Evolutionary conservation across 2,329 filamentous ascomycete genomes (phyloP), one percentile per base, ranked within the genome.

Genomic region (Colletotrichum eleusines): DNA sequence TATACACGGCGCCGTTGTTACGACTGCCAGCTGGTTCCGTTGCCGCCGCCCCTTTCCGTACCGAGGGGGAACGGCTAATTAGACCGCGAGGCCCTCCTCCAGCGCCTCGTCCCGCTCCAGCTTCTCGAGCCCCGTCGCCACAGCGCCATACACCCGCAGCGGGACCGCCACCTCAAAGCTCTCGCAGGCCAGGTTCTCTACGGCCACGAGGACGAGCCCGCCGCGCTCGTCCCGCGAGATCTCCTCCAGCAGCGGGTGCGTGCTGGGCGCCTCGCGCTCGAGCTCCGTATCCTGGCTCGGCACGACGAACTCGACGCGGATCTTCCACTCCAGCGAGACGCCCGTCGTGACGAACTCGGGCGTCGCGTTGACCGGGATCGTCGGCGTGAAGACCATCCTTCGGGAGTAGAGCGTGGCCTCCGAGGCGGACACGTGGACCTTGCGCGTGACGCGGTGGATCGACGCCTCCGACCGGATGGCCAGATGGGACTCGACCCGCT

Each of bases 301-400:
- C 7, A 95, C 95, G 33, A 97, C 94, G 81, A 99, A 99, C 81
- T 98, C 95, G 69, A 99, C 90, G 1, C 94, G 86, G 42, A 99
- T 84, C 79, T 92, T 93, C 96, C 96, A 99, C 74, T 94, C 92
- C 33, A 98, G 84, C 73, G 89, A 92, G 5, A 99, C 89, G 2
- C 95, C 95, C 72, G 90, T 97, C 0, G 96, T 99, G 57, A 97
- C 88, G 75, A 99, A 97, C 73, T 96, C 94, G 0, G 96, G 96
- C 0, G 95, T 97, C 0, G 94, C 94, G 18, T 87, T 87, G 23
- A 92, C 87, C 0, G 96, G 96, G 59, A 99, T 94, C 0, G 93
- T 92, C 0, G 94, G 92, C 11, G 87, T 91, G 76, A 98, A 98
- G 8, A 93, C 89, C 28, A 95, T 86, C 60, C 94, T 88, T 9